Base-by-base conservation (phyloP, 2,329 filamentous ascomycete genomes). In the Nothophaeocryptopus gaeumannii region DNA sequence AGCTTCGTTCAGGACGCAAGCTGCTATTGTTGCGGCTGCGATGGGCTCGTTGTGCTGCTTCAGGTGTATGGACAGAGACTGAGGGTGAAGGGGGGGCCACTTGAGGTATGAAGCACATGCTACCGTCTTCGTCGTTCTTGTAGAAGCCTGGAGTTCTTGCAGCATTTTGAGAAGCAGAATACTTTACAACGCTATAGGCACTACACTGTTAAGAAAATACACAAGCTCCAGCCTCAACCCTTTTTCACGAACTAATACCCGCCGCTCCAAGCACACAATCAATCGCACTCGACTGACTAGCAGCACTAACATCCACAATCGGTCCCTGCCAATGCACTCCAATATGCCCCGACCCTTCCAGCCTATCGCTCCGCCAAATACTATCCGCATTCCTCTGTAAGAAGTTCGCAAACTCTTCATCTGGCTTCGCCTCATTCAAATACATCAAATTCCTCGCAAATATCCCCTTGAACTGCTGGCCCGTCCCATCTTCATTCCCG, bases 401-500 rank as follows among this genome's bases (percentile, higher is more conserved):
- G 46, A 83, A 82, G 10, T 51, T 48, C 11, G 50, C 70, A 60
- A 82, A 84, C 5, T 65, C 64, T 2, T 72, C 65, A 26, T 77
- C 69, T 0, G 78, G 78, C 1, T 74, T 74, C 2, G 67, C 77
- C 0, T 68, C 61, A 15, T 84, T 72, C 20, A 89, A 67, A 48
- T 78, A 76, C 29, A 75, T 73, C 16, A 89, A 69, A 60, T 86
- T 86, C 14, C 84, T 77, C 12, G 80, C 74, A 55, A 88, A 86
- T 33, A 88, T 74, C 2, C 85, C 85, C 67, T 89, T 89, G 75
- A 89, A 89, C 61, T 86, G 81, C 36, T 50, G 20, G 20, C 20
- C 20, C 20, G 20, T 74, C 1, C 74, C 78, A 45, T 72, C 69
- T 8, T 45, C 61, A n/a, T 69, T 69, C 40, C 70, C 72, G n/a